A percentile compares a stretch with the other conserved stretches of the same genome.
Conservation (phyloP, 768 basidiomycete genomes). For the Tubosaeta sp. region DNA sequence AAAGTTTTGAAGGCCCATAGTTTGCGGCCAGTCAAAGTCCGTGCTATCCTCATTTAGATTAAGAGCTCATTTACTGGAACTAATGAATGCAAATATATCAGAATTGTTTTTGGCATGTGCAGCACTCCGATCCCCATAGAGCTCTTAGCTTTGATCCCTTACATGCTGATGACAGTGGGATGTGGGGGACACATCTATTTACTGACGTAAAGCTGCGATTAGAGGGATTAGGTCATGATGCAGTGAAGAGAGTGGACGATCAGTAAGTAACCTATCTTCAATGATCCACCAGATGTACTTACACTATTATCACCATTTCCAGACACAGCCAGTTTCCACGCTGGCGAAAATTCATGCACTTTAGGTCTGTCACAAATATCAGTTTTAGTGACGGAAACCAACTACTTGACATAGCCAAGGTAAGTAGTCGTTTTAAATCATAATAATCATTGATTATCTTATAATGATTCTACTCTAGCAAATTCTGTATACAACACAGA, state of each 20-base stretch:
- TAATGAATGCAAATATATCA: not conserved
- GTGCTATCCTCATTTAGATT: no score
- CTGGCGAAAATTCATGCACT: not conserved
- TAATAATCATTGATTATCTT: no score
- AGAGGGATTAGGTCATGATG: not conserved
- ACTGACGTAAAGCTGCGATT: not conserved
- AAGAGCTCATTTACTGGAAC: no score
- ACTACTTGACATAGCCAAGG: not conserved
- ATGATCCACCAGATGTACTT: not conserved
- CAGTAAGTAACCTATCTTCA: not conserved
- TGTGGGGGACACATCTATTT: not conserved
- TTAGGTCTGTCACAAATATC: not conserved
- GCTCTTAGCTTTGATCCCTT: not conserved
- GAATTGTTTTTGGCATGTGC: not conserved
- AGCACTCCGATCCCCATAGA: not conserved
- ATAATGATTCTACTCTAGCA: no score
- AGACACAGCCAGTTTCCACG: not conserved
- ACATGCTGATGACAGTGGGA: not conserved
- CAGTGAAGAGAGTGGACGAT: not conserved
- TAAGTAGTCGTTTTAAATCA: not conserved
- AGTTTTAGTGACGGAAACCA: not conserved
- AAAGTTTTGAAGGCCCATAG: no score
- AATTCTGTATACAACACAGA: not conserved
- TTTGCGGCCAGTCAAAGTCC: no score
- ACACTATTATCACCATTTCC: not conserved